These are phyloP conservation scores for Lipomyces chichibuensis DNA, from an alignment of 805 yeast species.

Conservation along the genomic window DNA sequence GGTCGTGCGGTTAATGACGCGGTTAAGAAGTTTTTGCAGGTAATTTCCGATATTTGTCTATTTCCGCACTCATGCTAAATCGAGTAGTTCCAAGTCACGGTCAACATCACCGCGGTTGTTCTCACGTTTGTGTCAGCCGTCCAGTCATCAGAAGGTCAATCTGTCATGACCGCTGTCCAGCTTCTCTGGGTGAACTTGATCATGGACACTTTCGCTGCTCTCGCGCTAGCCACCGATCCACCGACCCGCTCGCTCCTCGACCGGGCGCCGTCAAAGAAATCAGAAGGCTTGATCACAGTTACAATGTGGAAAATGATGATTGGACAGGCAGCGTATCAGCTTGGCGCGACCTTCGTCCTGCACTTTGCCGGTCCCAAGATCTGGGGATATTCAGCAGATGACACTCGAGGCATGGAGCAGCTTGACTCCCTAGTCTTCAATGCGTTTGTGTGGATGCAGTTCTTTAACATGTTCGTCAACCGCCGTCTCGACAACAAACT, in stretches of 20 bases:
- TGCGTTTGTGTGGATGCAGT: constrained; percentile 96
- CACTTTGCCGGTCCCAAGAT: constrained; percentile 76
- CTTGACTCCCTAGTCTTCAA: constrained; percentile 88
- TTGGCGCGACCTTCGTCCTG: constrained; percentile 73
- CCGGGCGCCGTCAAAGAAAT: constrained; percentile 81
- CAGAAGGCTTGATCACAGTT: constrained; percentile 74
- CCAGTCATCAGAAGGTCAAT: constrained; percentile 71
- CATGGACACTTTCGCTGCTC: constrained; percentile 97
- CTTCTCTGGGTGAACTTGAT: constrained; percentile 95
- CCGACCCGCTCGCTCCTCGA: constrained; percentile 82
- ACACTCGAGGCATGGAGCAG: constrained; percentile 56
- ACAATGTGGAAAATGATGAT: constrained; percentile 99
- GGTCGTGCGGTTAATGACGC: constrained; percentile 96
- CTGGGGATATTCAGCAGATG: constrained; percentile 47
- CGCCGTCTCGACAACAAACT: constrained; percentile 84
- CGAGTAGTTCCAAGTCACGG: constrained; percentile 78
- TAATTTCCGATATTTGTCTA: neutral
- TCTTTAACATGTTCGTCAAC: constrained; percentile 88
- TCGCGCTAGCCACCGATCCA: constrained; percentile 96
- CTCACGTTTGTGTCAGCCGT: constrained; percentile 94
- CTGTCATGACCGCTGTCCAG: constrained; percentile 96
- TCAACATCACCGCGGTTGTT: constrained; percentile 93
- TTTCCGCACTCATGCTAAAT: constrained; percentile 1
- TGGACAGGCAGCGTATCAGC: constrained; percentile 81
- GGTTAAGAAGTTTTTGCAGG: constrained; percentile 89